Evolutionary conservation across 2,329 filamentous ascomycete species (phyloP).

Genomic region (Sarocladium oryzae): DNA sequence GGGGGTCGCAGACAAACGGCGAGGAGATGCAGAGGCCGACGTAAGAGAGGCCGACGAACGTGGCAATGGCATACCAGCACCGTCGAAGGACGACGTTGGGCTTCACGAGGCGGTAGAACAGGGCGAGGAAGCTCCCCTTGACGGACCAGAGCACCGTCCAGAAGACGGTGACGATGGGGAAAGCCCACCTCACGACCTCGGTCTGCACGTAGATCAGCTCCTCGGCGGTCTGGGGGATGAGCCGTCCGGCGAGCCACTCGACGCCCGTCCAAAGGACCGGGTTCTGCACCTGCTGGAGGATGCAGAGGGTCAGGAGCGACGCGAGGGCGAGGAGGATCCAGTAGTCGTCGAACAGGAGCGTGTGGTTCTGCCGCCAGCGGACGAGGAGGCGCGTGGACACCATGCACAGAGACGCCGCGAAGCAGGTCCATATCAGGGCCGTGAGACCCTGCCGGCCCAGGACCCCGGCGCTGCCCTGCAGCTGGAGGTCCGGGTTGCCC

Average conservation of each 20-base stretch:
- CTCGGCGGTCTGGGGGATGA: neutral
- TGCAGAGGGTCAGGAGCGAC: slow-evolving; percentile 15
- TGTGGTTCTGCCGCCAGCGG: slow-evolving; percentile 15
- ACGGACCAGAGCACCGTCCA: slow-evolving; percentile 18
- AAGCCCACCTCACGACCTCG: slow-evolving; percentile 10
- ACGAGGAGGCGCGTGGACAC: slow-evolving; percentile 18
- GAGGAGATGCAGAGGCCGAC: neutral
- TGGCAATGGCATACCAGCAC: slow-evolving; percentile 13
- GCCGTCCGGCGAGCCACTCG: neutral
- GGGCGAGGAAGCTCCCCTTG: slow-evolving; percentile 18
- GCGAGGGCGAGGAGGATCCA: slow-evolving; percentile 21
- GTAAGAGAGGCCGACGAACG: neutral
- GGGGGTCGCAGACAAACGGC: neutral
- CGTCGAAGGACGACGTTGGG: slow-evolving; percentile 12
- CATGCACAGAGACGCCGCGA: slow-evolving; percentile 18
- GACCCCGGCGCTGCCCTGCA: neutral
- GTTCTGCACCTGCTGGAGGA: slow-evolving; percentile 12
- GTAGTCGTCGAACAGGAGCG: slow-evolving; percentile 20
- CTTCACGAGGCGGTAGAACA: slow-evolving; percentile 16
- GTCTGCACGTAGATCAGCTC: neutral
- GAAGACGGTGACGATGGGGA: slow-evolving; percentile 18
- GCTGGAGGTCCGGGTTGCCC: neutral
- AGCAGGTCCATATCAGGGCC: slow-evolving; percentile 21
- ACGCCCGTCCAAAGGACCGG: neutral
- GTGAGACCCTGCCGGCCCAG: slow-evolving; percentile 13